phyloP scores from a whole-genome alignment of 352 stramenopile species.

The Elongisporangium anandrum region DNA sequence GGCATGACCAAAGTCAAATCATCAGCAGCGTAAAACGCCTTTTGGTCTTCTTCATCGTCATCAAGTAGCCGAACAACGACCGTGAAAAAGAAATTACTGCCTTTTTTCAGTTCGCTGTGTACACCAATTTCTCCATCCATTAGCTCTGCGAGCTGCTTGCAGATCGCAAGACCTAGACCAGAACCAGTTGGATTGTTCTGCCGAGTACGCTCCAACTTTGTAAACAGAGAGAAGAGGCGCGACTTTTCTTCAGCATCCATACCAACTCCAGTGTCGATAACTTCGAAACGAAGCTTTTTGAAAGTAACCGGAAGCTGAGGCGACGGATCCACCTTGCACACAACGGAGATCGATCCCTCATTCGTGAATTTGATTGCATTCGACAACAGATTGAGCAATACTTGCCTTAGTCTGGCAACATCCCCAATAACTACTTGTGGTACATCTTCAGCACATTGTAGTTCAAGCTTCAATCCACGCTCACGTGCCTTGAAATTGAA shows the following conservation, averaged over 20 bases:
- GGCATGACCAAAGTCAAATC: conserved; percentile 39
- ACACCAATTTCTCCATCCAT: conserved; percentile 88
- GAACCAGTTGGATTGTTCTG: conserved; percentile 88
- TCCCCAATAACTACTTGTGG: conserved; percentile 72
- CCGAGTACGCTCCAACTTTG: conserved; percentile 69
- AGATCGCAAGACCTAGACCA: conserved; percentile 82
- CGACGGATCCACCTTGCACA: conserved; percentile 62
- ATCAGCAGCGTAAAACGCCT: conserved; percentile 41
- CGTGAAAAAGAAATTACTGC: conserved; percentile 84
- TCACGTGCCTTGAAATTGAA: conserved; percentile 88
- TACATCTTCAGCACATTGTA: conserved; percentile 59
- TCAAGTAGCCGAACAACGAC: conserved; percentile 64
- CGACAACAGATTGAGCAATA: conserved; percentile 79
- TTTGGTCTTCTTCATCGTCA: conserved; percentile 34
- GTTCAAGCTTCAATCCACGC: conserved; percentile 81
- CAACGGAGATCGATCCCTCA: conserved; percentile 75
- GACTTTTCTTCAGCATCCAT: conserved; percentile 83
- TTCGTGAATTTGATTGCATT: conserved; percentile 88
- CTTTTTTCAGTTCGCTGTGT: conserved; percentile 71
- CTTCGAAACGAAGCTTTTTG: conserved; percentile 79
- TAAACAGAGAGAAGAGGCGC: conserved; percentile 79
- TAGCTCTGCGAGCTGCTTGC: conserved; percentile 83
- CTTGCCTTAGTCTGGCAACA: conserved; percentile 71
- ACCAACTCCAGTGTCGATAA: conserved; percentile 80
- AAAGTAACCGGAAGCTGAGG: conserved; percentile 56